Conservation (phyloP, 768 basidiomycete genomes). For the Boletus coccyginus region DNA sequence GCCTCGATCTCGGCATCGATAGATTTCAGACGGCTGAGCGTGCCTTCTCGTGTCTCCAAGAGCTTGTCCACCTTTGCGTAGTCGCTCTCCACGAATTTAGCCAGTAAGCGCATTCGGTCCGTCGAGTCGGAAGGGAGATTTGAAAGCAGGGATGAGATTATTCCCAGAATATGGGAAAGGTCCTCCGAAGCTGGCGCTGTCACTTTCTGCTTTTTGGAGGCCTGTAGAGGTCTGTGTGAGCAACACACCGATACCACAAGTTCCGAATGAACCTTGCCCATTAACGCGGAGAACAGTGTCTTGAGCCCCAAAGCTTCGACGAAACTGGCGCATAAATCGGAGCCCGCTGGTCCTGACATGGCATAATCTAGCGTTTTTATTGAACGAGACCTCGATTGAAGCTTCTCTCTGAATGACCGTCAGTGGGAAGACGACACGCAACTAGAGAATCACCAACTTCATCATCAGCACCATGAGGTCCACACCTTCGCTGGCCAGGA, state of each 20-base stretch:
- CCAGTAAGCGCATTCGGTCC: slow-evolving; percentile 72
- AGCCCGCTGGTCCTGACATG: slow-evolving; percentile 72
- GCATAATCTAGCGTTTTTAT: slow-evolving; percentile 93
- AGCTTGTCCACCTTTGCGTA: slow-evolving; percentile 96
- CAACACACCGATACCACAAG: not conserved
- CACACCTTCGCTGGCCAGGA: slow-evolving; percentile 88
- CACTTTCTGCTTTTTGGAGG: slow-evolving; percentile 63
- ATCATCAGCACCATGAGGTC: slow-evolving; percentile 99
- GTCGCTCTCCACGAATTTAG: slow-evolving; percentile 90
- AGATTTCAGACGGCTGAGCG: slow-evolving; percentile 54
- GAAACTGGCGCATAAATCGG: slow-evolving; percentile 75
- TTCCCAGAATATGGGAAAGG: slow-evolving; percentile 81
- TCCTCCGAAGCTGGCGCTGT: slow-evolving; percentile 70
- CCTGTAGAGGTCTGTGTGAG: slow-evolving; percentile 29
- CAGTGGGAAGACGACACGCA: not conserved
- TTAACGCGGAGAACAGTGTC: slow-evolving; percentile 84
- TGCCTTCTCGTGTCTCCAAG: slow-evolving; percentile 78
- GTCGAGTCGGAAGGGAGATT: slow-evolving; percentile 85
- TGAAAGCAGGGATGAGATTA: slow-evolving; percentile 83
- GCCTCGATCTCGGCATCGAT: slow-evolving; percentile 65
- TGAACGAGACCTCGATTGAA: slow-evolving; percentile 73
- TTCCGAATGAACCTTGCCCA: slow-evolving; percentile 77
- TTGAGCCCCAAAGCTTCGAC: slow-evolving; percentile 87
- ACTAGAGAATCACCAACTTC: slow-evolving; percentile 58
- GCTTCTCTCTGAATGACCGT: slow-evolving; percentile 61